Base-by-base conservation (phyloP, 805 yeast genomes). In the Aciculoconidium aculeatum region DNA sequence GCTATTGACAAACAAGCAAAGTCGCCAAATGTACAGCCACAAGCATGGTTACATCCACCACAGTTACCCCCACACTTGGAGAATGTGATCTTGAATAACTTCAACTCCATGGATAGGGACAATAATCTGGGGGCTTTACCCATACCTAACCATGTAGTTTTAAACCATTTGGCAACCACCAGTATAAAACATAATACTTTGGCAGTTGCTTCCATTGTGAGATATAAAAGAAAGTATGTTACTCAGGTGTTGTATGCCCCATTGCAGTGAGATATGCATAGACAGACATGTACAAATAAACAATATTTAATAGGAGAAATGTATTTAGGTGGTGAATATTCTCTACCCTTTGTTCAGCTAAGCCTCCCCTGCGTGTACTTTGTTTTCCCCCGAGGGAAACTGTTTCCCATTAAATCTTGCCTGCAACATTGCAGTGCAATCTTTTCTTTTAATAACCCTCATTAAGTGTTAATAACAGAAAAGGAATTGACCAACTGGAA, bases 1-100 rank as follows among this genome's bases (percentile, higher is more conserved):
- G 83, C 90, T 1, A 64, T 83, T 28, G 94, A 83, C 47, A 75
- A 74, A 44, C 79, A 73, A 44, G 74, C 80, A 24, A 79, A 77
- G 49, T 65, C 64, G 49, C 50, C 70, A 23, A 58, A 55, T 64
- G 55, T 77, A 55, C 58, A 72, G 61, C 62, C 75, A 60, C 64
- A 78, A 65, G 70, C 68, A n/a, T 62, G 68, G 70, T 72, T 88
- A 30, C 86, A 94, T 17, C 97, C 98, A 12, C 98, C 98, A 13
- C 94, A 83, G 50, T 67, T 92, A 28, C 98, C 98, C 6, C 98
- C 98, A 7, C 98, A 90, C 55, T 67, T 92, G 36, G 98, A 92
- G 52, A 81, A 82, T 47, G 97, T 92, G 32, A 87, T 92, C 32
- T 69, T 90, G 48, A 90, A 90, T 61, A 77, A 78, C 42, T 80